Conservation (phyloP, 1,284 basidiomycete genomes). For the Porogramme epimiltina region DNA sequence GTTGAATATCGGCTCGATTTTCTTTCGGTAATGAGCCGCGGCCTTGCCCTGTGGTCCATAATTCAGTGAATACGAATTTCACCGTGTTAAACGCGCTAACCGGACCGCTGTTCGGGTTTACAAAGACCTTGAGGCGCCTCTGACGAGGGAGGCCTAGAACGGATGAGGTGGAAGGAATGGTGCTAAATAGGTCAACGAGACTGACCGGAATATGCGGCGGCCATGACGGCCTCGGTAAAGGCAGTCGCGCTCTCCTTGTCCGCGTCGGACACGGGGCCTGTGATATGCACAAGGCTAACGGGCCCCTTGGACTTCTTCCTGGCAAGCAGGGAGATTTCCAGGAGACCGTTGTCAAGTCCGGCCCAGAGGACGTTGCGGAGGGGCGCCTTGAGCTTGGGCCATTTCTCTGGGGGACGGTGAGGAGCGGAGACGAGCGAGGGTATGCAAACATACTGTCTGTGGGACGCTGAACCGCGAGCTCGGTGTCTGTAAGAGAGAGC, state of each 20-base stretch:
- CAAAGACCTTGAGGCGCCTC: slow-evolving; percentile 66
- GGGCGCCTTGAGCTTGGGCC: slow-evolving; percentile 36
- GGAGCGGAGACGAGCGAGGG: background rate
- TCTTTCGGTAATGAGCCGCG: slow-evolving; percentile 57
- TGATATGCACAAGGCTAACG: slow-evolving; percentile 43
- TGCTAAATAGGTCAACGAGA: slow-evolving; percentile 13
- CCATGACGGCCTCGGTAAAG: slow-evolving; percentile 63
- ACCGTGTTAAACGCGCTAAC: slow-evolving; percentile 42
- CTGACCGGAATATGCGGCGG: slow-evolving; percentile 65
- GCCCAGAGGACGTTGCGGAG: slow-evolving; percentile 56
- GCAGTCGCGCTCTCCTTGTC: slow-evolving; percentile 42
- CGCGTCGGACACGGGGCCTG: slow-evolving; percentile 42
- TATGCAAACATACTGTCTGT: slow-evolving; percentile 25
- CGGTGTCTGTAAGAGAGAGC: slow-evolving; percentile 32
- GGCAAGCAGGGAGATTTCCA: slow-evolving; percentile 51
- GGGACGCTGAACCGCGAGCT: slow-evolving; percentile 32
- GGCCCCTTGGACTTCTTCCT: slow-evolving; percentile 36
- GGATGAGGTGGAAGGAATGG: slow-evolving; percentile 1
- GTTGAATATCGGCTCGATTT: slow-evolving; percentile 79
- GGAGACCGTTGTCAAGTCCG: slow-evolving; percentile 34
- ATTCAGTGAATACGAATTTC: background rate
- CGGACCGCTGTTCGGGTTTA: slow-evolving; percentile 87
- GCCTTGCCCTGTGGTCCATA: slow-evolving; percentile 64
- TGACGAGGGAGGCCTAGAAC: slow-evolving; percentile 50
- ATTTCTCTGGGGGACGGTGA: slow-evolving; percentile 21